phyloP scores from a whole-genome alignment of 768 basidiomycete genomes.

The Auricularia cornea region DNA sequence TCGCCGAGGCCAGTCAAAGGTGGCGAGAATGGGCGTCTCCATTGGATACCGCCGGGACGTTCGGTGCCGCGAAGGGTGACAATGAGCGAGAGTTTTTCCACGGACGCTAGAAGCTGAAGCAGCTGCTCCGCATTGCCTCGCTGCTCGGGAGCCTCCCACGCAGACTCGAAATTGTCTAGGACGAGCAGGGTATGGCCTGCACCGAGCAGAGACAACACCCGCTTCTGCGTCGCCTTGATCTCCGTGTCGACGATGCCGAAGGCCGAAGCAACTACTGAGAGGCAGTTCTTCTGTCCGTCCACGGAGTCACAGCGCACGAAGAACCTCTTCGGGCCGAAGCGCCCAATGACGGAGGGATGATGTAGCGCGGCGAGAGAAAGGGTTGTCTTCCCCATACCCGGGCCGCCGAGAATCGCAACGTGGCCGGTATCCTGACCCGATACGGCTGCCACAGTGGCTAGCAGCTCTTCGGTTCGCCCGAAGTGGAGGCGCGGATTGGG shows the following conservation, averaged over 20 bases:
- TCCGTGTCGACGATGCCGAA: not conserved
- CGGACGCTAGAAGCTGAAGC: slow-evolving; percentile 8
- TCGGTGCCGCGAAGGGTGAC: slow-evolving; percentile 17
- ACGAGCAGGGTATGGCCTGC: slow-evolving; percentile 10
- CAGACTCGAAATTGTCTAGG: slow-evolving; percentile 16
- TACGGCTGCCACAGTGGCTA: not conserved
- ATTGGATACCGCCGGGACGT: slow-evolving; percentile 13
- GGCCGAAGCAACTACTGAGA: not conserved
- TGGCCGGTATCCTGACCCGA: not conserved
- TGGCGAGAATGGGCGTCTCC: slow-evolving; percentile 14
- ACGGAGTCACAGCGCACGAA: slow-evolving; percentile 27
- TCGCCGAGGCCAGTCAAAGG: slow-evolving; percentile 8
- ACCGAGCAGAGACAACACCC: not conserved
- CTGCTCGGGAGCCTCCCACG: slow-evolving; percentile 11
- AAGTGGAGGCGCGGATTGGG: not conserved
- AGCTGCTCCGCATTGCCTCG: slow-evolving; percentile 7
- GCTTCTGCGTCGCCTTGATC: too few species aligned
- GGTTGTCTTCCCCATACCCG: slow-evolving; percentile 35
- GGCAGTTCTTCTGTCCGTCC: not conserved
- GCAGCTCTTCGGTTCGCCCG: not conserved
- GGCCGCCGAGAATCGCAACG: slow-evolving; percentile 18
- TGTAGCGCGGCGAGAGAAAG: slow-evolving; percentile 27
- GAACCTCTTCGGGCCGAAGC: slow-evolving; percentile 19
- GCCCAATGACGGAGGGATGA: slow-evolving; percentile 12
- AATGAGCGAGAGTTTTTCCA: slow-evolving; percentile 12